Percentiles rank a stretch among this genome's conserved stretches.
phyloP scores from a whole-genome alignment of 1,139 yeast species.

The Candida albicans region DNA sequence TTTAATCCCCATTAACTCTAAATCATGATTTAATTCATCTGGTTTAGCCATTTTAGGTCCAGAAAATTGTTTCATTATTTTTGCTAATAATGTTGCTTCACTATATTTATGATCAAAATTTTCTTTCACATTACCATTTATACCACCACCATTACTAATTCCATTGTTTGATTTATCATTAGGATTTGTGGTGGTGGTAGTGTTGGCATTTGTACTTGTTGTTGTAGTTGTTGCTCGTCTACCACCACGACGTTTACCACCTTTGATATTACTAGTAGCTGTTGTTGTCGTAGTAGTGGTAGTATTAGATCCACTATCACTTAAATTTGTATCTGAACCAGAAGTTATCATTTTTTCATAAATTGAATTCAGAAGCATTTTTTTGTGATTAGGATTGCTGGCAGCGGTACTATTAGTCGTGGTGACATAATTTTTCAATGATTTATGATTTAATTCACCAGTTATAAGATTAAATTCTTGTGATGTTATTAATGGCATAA shows the following conservation, averaged over 20 bases:
- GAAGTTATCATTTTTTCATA: conserved; percentile 41
- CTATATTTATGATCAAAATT: conserved; percentile 22
- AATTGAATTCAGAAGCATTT: conserved; percentile 41
- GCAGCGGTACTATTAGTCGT: conserved; percentile 14
- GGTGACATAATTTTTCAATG: conserved; percentile 19
- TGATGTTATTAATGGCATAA: conserved; percentile 41
- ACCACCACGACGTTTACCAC: conserved; percentile 6
- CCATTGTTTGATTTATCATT: not conserved
- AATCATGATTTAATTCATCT: conserved; percentile 38
- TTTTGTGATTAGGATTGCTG: conserved; percentile 29
- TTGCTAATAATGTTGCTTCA: conserved; percentile 43
- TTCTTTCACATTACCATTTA: conserved; percentile 10
- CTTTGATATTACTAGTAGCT: conserved; percentile 1
- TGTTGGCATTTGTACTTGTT: not conserved
- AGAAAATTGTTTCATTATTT: conserved; percentile 44
- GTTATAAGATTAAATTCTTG: conserved; percentile 44
- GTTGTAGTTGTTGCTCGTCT: conserved; percentile 9
- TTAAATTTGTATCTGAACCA: conserved; percentile 42
- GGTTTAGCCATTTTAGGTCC: conserved; percentile 41
- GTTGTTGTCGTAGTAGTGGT: conserved; percentile 13
- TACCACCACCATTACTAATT: conserved; percentile 5
- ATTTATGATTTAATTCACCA: conserved; percentile 36
- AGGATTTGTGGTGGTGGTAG: too few species aligned
- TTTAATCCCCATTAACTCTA: conserved; percentile 37
- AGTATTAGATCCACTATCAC: conserved; percentile 14